phyloP scores from a whole-genome alignment of 2,329 filamentous ascomycete species.

The Blumeriella jaapii region DNA sequence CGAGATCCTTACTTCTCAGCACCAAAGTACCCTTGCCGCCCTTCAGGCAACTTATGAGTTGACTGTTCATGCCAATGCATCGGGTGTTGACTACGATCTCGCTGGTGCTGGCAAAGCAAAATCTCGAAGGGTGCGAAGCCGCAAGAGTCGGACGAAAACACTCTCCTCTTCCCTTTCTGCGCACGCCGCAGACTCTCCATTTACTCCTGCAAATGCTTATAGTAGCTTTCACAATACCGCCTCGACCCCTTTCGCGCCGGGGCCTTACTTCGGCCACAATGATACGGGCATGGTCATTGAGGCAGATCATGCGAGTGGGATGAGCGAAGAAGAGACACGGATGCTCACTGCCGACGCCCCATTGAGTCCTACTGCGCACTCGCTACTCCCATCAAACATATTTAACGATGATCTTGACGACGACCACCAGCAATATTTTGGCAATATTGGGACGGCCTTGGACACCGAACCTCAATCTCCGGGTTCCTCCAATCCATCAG shows the following conservation, averaged over 20 bases:
- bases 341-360: constrained; percentile 53
- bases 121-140: constrained; percentile 28
- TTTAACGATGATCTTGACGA: constrained; percentile 47
- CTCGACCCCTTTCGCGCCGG: constrained; percentile 38
- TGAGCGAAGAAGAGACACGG: constrained; percentile 52
- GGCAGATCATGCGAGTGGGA: constrained; percentile 29
- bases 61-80: constrained; percentile 26
- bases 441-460: constrained; percentile 29
- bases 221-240: constrained; percentile 30
- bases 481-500: constrained; percentile 44
- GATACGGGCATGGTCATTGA: constrained; percentile 24
- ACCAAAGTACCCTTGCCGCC: constrained; percentile 14
- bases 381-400: constrained; percentile 59
- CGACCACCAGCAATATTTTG: constrained; percentile 19
- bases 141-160: constrained; percentile 31
- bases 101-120: constrained; percentile 24
- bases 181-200: constrained; percentile 26
- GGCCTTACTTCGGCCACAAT: constrained; percentile 33
- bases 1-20: constrained; percentile 14
- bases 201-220: constrained; percentile 30
- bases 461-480: constrained; percentile 46
- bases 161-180: constrained; percentile 23
- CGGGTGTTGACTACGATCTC: constrained; percentile 27
- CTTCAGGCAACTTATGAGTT: constrained; percentile 19
- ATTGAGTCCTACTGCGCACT: constrained; percentile 65